Conservation (phyloP, 2,329 filamentous ascomycete genomes). For the Cladosporium sp. region DNA sequence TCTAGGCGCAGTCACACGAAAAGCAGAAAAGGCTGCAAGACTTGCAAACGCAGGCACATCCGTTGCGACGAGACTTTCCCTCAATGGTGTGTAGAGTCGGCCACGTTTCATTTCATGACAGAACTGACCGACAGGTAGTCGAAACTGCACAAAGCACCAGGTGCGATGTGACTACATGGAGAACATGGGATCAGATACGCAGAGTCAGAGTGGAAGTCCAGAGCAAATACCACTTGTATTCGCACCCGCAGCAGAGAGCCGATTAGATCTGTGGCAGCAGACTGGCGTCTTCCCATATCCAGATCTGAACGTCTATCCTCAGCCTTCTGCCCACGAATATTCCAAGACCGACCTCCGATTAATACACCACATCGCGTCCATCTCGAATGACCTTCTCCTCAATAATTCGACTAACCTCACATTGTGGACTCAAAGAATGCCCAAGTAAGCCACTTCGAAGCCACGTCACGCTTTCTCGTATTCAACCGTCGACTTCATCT, state of each 20-base stretch:
- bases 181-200: slow-evolving; percentile 61
- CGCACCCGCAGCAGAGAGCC: slow-evolving; percentile 77
- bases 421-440: slow-evolving; percentile 88
- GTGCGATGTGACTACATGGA: slow-evolving; percentile 98
- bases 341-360: slow-evolving; percentile 76
- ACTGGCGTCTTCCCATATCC: slow-evolving; percentile 84
- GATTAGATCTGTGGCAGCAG: slow-evolving; percentile 76
- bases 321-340: slow-evolving; percentile 67
- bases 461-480: slow-evolving; percentile 17
- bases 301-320: slow-evolving; percentile 71
- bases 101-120: neutral
- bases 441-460: slow-evolving; percentile 63
- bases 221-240: slow-evolving; percentile 67
- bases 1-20: slow-evolving; percentile 93
- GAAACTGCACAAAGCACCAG: slow-evolving; percentile 98
- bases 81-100: slow-evolving; percentile 68
- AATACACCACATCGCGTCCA: slow-evolving; percentile 83
- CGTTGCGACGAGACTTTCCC: slow-evolving; percentile 96
- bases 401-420: slow-evolving; percentile 73
- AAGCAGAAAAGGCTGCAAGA: slow-evolving; percentile 96
- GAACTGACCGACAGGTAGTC: slow-evolving; percentile 49
- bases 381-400: slow-evolving; percentile 77
- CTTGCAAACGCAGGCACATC: slow-evolving; percentile 96
- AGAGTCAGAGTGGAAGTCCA: slow-evolving; percentile 48
- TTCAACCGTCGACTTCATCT: slow-evolving; percentile 13